A percentile compares a stretch with the other conserved stretches of the same genome.
Evolutionary conservation across 805 yeast species (phyloP).

Genomic region (Metschnikowia similis): DNA sequence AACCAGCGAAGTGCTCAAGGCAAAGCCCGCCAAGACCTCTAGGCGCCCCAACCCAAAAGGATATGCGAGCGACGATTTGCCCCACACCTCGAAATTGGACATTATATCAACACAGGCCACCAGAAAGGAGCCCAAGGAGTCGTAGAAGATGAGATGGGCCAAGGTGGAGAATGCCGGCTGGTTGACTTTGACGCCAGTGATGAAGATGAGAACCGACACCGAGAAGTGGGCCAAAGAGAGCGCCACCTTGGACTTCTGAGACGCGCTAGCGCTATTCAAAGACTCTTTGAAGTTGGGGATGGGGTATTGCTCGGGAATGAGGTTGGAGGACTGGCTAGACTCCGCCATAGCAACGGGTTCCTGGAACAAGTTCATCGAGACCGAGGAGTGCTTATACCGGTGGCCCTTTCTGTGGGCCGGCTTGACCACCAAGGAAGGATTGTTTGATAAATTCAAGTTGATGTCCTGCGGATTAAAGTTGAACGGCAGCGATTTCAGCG

Average conservation of each 20-base stretch:
- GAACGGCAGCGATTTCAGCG: slow-evolving; percentile 46
- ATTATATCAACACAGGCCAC: slow-evolving; percentile 71
- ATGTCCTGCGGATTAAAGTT: slow-evolving; percentile 57
- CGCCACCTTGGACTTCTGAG: slow-evolving; percentile 53
- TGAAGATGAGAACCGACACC: slow-evolving; percentile 52
- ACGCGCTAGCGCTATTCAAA: slow-evolving; percentile 49
- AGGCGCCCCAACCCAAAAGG: slow-evolving; percentile 94
- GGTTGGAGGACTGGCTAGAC: slow-evolving; percentile 51
- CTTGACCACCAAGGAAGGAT: slow-evolving; percentile 24
- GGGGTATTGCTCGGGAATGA: slow-evolving; percentile 61
- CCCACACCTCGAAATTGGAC: slow-evolving; percentile 94
- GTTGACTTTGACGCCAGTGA: slow-evolving; percentile 53
- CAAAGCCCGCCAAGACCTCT: slow-evolving; percentile 85
- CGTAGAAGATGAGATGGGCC: slow-evolving; percentile 85
- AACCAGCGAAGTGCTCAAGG: slow-evolving; percentile 73
- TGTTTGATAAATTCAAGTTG: slow-evolving; percentile 15
- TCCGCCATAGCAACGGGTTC: slow-evolving; percentile 62
- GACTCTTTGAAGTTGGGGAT: slow-evolving; percentile 71
- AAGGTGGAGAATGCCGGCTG: slow-evolving; percentile 66
- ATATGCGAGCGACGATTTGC: slow-evolving; percentile 67
- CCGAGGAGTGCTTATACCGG: slow-evolving; percentile 92
- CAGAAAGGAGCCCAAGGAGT: slow-evolving; percentile 70
- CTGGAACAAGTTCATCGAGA: slow-evolving; percentile 91
- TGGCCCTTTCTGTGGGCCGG: slow-evolving; percentile 89
- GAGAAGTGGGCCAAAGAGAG: slow-evolving; percentile 60